Evolutionary conservation across 371 early-diverging fungal genomes (phyloP), one percentile per base, ranked within the genome.

Genomic region (Sanchytrium tribonematis): DNA sequence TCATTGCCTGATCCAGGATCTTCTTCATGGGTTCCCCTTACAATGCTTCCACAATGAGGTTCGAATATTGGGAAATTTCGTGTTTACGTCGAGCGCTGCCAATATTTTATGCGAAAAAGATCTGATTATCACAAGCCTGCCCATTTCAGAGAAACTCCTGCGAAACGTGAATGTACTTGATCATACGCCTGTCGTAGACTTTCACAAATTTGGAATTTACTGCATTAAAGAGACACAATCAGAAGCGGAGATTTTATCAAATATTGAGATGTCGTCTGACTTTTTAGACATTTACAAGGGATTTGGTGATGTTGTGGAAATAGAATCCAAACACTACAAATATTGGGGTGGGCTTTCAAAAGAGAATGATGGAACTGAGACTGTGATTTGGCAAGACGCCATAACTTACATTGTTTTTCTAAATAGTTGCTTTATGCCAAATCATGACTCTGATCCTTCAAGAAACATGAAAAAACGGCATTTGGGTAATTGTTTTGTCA

Each of bases 401-500:
- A 85, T 90, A 30, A 84, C 87, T 0, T 87, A 92, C 72, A 83
- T 90, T 66, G 83, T 92, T 2, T 94, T 91, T 78, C 95, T 94
- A 74, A 84, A 83, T 1, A 85, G 91, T 17, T 92, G 93, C 1
- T 79, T 96, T 76, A 94, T 96, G 93, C 97, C 97, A 0, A 88
- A 84, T 0, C 68, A 69, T 29, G 74, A 83, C 31, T 71, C 80
- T 28, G 92, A 93, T 76, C 84, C 85, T 27, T 79, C 80, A 66
- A 84, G 86, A 75, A 83, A 81, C 66, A 78, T 77, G 66, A 96
- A 96, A 74, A 96, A 96, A 78, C 80, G 92, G 28, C 93, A 93
- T 75, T 88, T 96, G 69, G 97, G 94, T 66, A 96, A 96, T 74
- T 92, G 94, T 75, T 90, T 86, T 74, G 85, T 93, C 71, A 88